phyloP scores from a whole-genome alignment of 352 stramenopile species.

The Aphanomyces cochlioides region DNA sequence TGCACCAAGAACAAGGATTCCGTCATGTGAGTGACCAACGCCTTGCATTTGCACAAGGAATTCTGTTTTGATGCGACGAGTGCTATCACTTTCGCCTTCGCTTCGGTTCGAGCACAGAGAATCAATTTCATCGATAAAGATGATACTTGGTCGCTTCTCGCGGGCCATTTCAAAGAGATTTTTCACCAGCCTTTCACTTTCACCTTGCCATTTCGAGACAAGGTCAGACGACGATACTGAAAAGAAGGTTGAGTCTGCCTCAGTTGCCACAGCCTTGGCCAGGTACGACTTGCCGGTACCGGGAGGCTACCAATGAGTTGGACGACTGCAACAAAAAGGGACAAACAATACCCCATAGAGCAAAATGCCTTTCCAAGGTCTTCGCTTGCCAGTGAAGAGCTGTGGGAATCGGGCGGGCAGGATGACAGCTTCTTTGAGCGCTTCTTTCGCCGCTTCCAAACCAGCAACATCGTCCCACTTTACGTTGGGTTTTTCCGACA shows the following conservation, averaged over 20 bases:
- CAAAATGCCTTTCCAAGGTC: slow-evolving; percentile 95
- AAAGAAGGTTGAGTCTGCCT: slow-evolving; percentile 98
- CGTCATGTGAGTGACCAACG: slow-evolving; percentile 85
- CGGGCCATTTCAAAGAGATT: slow-evolving; percentile 98
- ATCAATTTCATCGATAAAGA: slow-evolving; percentile 98
- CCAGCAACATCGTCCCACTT: slow-evolving; percentile 97
- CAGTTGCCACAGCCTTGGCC: slow-evolving; percentile 97
- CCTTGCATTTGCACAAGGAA: slow-evolving; percentile 99
- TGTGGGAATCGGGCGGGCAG: slow-evolving; percentile 95
- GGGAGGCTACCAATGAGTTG: slow-evolving; percentile 46
- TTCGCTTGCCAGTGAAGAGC: slow-evolving; percentile 92
- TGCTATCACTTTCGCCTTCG: slow-evolving; percentile 94
- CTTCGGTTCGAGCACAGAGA: slow-evolving; percentile 90
- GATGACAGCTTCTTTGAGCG: slow-evolving; percentile 99
- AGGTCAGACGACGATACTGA: slow-evolving; percentile 96
- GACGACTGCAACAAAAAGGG: slow-evolving; percentile 21
- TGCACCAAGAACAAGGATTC: slow-evolving; percentile 94
- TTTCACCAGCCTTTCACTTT: slow-evolving; percentile 95
- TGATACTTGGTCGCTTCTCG: slow-evolving; percentile 91
- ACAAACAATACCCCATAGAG: slow-evolving; percentile 91
- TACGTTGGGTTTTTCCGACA: slow-evolving; percentile 91
- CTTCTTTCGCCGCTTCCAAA: slow-evolving; percentile 95
- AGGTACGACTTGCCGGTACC: slow-evolving; percentile 95
- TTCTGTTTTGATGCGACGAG: slow-evolving; percentile 96
- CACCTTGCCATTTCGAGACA: slow-evolving; percentile 98